Base-by-base conservation (phyloP, 768 basidiomycete genomes). In the Mycena alexandri region DNA sequence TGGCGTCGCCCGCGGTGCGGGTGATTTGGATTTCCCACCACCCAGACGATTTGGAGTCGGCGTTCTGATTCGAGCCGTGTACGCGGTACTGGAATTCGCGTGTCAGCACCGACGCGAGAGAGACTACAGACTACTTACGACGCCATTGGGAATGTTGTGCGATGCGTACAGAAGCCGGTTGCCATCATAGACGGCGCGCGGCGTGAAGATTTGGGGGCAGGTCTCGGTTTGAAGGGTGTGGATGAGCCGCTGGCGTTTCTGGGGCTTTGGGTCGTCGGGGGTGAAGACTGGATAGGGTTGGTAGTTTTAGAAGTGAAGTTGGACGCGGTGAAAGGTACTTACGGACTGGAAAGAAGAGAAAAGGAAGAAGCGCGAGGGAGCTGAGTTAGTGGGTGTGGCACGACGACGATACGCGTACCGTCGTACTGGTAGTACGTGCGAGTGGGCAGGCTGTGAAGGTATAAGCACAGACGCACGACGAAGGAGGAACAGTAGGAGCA, bases 181-280 rank as follows among this genome's bases (percentile, higher is more conserved):
- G 13, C 79, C 75, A 34, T 81, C 80, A 33, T 81, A 81, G 1
- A 81, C 67, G 2, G 70, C 71, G 41, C 72, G 77, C 13, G 81
- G 79, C 0, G 21, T 63, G 44, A 81, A 81, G 0, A 76, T 3
- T 0, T 8, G 36, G 0, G 79, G 73, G 0, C 71, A 53, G 0
- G 55, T 60, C 8, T 73, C 74, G 17, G 76, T 76, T 25, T 81
- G 80, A 0, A 81, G 73, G 14, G 57, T 42, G 21, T 71, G 64
- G 2, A 73, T 61, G 5, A 73, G 51, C 11, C 70, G 57, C 17
- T 71, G 70, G 12, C 70, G 57, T 47, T 71, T 64, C 25, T n/a
- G 52, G 17, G 55, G 47, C 10, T 67, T 61, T 0, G 58, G 50
- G 10, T 62, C 63, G 2, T 17, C 36, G 2, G 54, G 21, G 3